These are phyloP conservation scores for Clathrus columnatus DNA, from an alignment of 768 basidiomycete genomes.

Conservation along the genomic window DNA sequence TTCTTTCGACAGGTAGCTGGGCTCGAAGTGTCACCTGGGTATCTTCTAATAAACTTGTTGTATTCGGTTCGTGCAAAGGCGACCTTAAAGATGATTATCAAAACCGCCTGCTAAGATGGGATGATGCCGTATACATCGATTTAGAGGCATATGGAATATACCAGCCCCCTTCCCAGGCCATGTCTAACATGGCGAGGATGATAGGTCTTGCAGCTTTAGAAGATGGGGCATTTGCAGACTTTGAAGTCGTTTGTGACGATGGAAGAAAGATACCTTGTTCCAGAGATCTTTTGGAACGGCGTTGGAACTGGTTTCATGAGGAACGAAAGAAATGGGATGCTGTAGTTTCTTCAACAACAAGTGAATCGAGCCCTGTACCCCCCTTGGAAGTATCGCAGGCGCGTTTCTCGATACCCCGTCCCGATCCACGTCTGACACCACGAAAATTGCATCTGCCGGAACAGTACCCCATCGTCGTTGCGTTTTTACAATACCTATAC, in stretches of 20 bases:
- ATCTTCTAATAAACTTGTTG: constrained; percentile 25
- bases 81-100: constrained; percentile 28
- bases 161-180: constrained; percentile 23
- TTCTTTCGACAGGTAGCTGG: constrained; percentile 32
- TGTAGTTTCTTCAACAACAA: constrained; percentile 10
- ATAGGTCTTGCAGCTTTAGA: constrained; percentile 27
- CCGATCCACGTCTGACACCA: constrained; percentile 21
- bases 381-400: background rate
- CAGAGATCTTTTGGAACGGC: constrained; percentile 24
- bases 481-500: constrained; percentile 37
- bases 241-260: constrained; percentile 34
- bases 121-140: constrained; percentile 27
- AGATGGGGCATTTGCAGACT: constrained; percentile 27
- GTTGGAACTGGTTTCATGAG: constrained; percentile 35
- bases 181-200: constrained; percentile 19
- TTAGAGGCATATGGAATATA: constrained; percentile 37
- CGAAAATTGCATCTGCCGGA: constrained; percentile 28
- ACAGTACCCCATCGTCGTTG: constrained; percentile 30
- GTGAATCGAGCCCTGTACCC: constrained; percentile 8
- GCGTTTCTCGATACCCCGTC: constrained; percentile 3
- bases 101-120: constrained; percentile 24
- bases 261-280: constrained; percentile 30
- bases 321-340: constrained; percentile 12
- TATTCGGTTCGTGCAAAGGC: constrained; percentile 30
- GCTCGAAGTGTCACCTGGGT: constrained; percentile 32